These are phyloP conservation scores for Xanthoceras sorbifolium DNA, from an alignment of 345 rosid genomes.

Conservation along the genomic window DNA sequence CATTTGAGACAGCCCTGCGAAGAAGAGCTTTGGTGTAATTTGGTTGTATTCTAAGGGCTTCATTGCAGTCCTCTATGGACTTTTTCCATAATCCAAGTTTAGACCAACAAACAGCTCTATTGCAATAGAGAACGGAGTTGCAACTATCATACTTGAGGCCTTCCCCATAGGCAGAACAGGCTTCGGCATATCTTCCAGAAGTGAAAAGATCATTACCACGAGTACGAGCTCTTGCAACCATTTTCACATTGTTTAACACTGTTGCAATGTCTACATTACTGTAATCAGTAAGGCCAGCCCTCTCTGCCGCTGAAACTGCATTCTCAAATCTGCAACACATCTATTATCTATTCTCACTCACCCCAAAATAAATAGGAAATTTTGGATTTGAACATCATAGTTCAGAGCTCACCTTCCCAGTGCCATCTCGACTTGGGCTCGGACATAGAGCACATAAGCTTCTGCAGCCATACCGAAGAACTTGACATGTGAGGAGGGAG, in stretches of 20 bases:
- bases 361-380: constrained; percentile 19
- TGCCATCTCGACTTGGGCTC: constrained; percentile 88
- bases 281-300: constrained; percentile 59
- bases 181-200: constrained; percentile 74
- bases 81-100: constrained; percentile 87
- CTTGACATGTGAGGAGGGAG: constrained; percentile 36
- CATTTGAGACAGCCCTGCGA: constrained; percentile 86
- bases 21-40: constrained; percentile 84
- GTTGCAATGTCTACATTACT: constrained; percentile 56
- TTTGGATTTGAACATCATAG: constrained; percentile 9
- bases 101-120: constrained; percentile 97
- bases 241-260: constrained; percentile 65
- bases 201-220: constrained; percentile 86
- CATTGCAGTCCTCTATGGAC: constrained; percentile 87
- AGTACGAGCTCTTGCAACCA: constrained; percentile 71
- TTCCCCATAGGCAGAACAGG: constrained; percentile 89
- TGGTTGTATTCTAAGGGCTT: constrained; percentile 71
- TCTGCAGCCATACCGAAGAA: constrained; percentile 75
- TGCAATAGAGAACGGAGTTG: constrained; percentile 88
- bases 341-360: constrained; percentile 46
- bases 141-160: constrained; percentile 69
- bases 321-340: constrained; percentile 89
- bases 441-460: constrained; percentile 69
- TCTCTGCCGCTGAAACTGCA: constrained; percentile 82
- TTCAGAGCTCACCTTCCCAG: constrained; percentile 80